Percentiles rank a stretch among this genome's conserved stretches.
Conservation (phyloP, 306 rosid species). For the Pyrus bretschneideri region DNA sequence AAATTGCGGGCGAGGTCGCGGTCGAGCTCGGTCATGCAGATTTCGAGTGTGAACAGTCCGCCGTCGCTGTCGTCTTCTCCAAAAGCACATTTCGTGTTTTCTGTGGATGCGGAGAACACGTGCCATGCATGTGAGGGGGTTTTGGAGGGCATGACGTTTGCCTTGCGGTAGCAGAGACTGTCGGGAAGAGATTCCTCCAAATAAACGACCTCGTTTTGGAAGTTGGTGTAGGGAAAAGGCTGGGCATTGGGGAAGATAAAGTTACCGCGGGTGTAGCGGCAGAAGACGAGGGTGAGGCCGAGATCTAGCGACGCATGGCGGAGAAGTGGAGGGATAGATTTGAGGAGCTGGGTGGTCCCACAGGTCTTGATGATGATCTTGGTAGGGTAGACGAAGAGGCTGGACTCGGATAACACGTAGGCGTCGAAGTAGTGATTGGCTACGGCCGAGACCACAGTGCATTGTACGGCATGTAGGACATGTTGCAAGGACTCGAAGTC, state of each 20-base stretch:
- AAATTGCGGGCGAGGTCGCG: conserved; percentile 59
- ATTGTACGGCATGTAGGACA: conserved; percentile 67
- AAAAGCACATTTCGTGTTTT: neutral
- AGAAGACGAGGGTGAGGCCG: conserved; percentile 43
- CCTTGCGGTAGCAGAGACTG: conserved; percentile 51
- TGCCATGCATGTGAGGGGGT: conserved; percentile 76
- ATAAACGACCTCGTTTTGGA: conserved; percentile 68
- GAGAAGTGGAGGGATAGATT: conserved; percentile 68
- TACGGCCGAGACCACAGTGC: conserved; percentile 93
- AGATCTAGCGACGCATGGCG: conserved; percentile 39
- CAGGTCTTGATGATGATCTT: conserved; percentile 94
- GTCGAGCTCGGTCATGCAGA: conserved; percentile 96
- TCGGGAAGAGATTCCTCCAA: conserved; percentile 52
- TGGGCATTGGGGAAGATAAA: conserved; percentile 77
- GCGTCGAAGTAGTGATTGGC: conserved; percentile 80
- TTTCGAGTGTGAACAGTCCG: conserved; percentile 54
- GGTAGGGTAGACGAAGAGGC: conserved; percentile 92
- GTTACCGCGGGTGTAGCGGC: conserved; percentile 78
- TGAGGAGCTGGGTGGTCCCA: conserved; percentile 97
- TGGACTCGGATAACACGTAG: conserved; percentile 84
- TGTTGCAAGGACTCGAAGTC: conserved; percentile 53
- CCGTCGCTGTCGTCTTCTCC: conserved; percentile 16
- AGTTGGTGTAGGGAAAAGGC: conserved; percentile 77
- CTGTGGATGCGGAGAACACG: conserved; percentile 66
- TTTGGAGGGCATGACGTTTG: conserved; percentile 76